A percentile compares a stretch with the other conserved stretches of the same genome.
Evolutionary conservation across 73 alveolate genomes (phyloP).

Genomic region (Tetrahymena malaccensis): DNA sequence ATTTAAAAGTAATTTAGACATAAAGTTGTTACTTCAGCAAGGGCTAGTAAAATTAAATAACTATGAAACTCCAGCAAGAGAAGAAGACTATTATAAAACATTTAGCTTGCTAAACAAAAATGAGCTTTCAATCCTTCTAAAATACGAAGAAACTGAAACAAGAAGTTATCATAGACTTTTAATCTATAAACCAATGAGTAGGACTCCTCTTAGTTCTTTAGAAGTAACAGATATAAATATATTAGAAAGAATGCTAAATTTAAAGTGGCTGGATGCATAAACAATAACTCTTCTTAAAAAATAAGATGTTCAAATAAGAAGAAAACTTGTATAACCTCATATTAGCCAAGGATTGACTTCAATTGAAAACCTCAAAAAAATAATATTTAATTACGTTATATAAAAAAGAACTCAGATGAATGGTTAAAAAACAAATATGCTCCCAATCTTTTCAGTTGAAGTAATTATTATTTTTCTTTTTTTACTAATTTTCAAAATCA

Average conservation of each 20-base stretch:
- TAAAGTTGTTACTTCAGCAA: background rate
- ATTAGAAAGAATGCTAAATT: background rate
- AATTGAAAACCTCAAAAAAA: background rate
- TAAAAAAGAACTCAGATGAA: background rate
- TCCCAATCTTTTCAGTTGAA: background rate
- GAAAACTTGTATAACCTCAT: background rate
- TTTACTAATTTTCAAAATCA: too few relatives aligned
- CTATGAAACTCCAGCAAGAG: background rate
- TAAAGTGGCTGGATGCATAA: background rate
- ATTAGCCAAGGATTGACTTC: background rate
- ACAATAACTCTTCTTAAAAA: background rate
- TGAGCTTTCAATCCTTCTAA: background rate
- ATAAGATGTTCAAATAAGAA: background rate
- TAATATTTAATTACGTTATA: background rate
- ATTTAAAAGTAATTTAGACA: background rate
- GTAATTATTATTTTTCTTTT: background rate
- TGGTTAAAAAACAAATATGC: background rate
- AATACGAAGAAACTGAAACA: background rate
- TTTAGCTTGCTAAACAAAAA: background rate
- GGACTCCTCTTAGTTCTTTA: background rate
- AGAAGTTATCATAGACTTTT: background rate
- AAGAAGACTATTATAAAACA: background rate
- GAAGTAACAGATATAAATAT: background rate
- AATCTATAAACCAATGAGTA: background rate
- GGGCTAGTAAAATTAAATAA: background rate